Base-by-base conservation (phyloP, 1,284 basidiomycete genomes). In the Pseudozyma sp. region DNA sequence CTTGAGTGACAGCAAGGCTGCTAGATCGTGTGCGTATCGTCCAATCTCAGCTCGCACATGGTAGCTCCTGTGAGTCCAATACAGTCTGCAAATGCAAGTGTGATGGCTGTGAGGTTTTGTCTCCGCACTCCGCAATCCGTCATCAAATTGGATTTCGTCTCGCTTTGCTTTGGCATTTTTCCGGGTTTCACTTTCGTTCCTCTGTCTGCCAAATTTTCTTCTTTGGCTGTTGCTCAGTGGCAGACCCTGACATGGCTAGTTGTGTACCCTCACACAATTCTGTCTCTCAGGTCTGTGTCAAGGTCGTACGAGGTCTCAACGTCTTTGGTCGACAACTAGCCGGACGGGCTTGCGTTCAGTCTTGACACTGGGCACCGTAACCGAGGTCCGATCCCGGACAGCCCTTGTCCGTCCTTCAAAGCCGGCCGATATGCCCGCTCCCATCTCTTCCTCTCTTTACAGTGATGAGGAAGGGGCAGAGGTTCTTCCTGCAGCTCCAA, bases 401-500 rank as follows among this genome's bases (percentile, higher is more conserved):
- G 18, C 25, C 25, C 25, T 31, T 31, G 25, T 31, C 25, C 40
- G 40, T 13, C 40, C 21, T 49, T 25, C 13, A 12, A 3, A 35
- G 8, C 19, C 25, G 11, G 7, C 16, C 13, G 48, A 12, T 31
- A 38, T 25, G 19, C 48, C 34, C 36, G 35, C 9, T 21, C 19
- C 50, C 14, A 11, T 21, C 18, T 43, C 39, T 50, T 13, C 34
- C 14, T 21, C 10, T 19, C 34, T 16, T 36, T 1, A 12, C 34
- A 25, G 39, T 21, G 48, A 43, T 10, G 31, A 21, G 43, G 49
- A 42, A 18, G 38, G 9, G 3, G 50, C 25, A 7, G 52, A 55
- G 7, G 44, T 60, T 16, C 51, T 70, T 16, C 62, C 62, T 10
- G 3, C 11, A 10, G 51, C 68, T 19, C 67, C 72, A 1, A 49